Base-by-base conservation (phyloP, 495 filamentous ascomycete species). In the Penicillium soppii region DNA sequence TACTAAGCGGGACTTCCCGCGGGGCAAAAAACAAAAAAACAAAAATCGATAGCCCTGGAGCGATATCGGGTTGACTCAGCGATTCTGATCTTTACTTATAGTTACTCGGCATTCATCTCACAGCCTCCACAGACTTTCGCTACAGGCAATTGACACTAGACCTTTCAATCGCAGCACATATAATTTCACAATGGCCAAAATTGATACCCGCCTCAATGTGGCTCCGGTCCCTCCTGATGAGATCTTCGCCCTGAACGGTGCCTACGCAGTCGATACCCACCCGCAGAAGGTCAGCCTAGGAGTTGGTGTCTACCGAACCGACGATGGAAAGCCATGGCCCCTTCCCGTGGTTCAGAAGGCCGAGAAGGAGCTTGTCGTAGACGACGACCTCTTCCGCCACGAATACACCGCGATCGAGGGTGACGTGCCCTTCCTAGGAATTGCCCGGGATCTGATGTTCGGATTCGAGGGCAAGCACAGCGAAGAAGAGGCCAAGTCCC, bases 311-410 rank as follows among this genome's bases (percentile, higher is more conserved):
- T 81, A 79, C 65, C 74, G 76, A 43, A 79, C 77, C 37, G 72
- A 79, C 35, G 71, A 80, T 47, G 76, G 70, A 43, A 72, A 79
- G 60, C 76, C 78, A 40, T 81, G 78, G 78, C 69, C 75, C 13
- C 57, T 81, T 7, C 74, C 75, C 10, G 67, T 67, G 15, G 76
- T 80, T 12, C 54, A 71, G 37, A 69, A 72, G 61, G 74, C 71
- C 17, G 72, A 77, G 60, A 64, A 70, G 59, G 54, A 64, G 25
- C 58, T 76, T 16, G 61, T 63, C 12, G 65, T 52, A 17, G 70
- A 72, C 19, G 56, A 72, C 50, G 70, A 71, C 42, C 57, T 64
- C 23, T 70, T 68, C 57, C 68, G 74, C 39, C 74, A 77, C 47
- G 74, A 77, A 55, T 77, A 77, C 57, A 72, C 71, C 15, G 66